Base-by-base conservation (phyloP, 768 basidiomycete species). In the Termitomyces sp. region DNA sequence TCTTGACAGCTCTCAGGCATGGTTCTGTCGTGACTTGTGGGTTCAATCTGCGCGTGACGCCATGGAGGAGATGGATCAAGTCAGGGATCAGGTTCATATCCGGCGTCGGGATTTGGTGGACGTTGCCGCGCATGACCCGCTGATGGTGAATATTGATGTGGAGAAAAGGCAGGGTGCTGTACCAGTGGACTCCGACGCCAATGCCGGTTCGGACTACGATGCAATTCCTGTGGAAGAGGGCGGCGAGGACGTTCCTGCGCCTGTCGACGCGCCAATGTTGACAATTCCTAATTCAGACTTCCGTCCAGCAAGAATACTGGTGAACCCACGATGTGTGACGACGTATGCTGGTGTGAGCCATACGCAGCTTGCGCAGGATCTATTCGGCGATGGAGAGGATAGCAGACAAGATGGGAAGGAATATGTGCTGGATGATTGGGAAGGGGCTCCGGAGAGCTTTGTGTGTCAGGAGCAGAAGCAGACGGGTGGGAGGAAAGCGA, bases 11-110 rank as follows among this genome's bases (percentile, higher is more conserved):
- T 92, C 88, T 40, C 97, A 99, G 73, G 94, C 96, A 38, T 98
- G 93, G 91, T 98, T 99, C 79, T 99, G 97, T 68, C 79, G 97
- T 40, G 97, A 99, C 73, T 80, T 99, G 42, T 99, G 97, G 97
- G 83, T 94, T n/a, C 84, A 84, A 65, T 90, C 89, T 50, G 96
- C 96, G 1, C 78, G 81, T 32, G 91, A 92, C 53, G 89, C 88
- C 18, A 85, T 87, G 74, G 83, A 80, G 62, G 90, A 85, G 62
- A 75, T 79, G 44, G 83, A 81, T 57, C 73, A 74, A 50, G 74
- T 73, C 40, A 62, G 57, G 39, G 76, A 76, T 39, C 63, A 0
- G 71, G 71, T 28, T 57, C 68, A 3, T 45, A 65, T 71, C 39
- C 74, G 70, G 54, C 70, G 70, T 52, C 69, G 74, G 13, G 68